Evolutionary conservation across 1,139 yeast genomes (phyloP), one percentile per base, ranked within the genome.

Genomic region (Suhomyces wounanorum): DNA sequence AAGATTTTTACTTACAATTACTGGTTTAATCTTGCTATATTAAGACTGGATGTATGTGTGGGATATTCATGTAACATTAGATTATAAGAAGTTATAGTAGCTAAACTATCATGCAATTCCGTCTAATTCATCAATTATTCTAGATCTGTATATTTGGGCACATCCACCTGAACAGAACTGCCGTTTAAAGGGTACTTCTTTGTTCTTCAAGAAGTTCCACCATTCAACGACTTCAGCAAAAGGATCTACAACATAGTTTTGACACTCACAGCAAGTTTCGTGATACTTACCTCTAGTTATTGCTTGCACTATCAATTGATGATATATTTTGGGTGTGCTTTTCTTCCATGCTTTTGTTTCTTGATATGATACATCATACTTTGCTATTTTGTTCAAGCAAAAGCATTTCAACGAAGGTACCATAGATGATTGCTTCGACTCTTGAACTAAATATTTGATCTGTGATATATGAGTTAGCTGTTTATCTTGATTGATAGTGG

Each of bases 181-280:
- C 30, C 79, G 61, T 53, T 75, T 70, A 14, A 79, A 65, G 0
- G 84, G 83, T 1, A 78, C 64, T 25, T 67, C 58, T 35, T 59
- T 64, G 44, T 75, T 70, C 23, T 69, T 72, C 48, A 72, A 68
- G 43, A 78, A 68, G 52, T 82, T 82, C 85, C 88, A 83, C 85
- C 86, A 83, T 58, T 84, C 88, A 45, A 78, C 59, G 1, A 77
- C 75, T 56, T 80, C 79, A 0, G 85, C 87, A 9, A 76, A 73
- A 1, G 84, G 80, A 44, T 77, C 75, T 8, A 81, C 72, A 33
- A 79, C 70, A 23, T 69, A 65, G 8, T 60, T 49, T 1, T 67
- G 61, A 58, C 89, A 84, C 23, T 69, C 68, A 2, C 83, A 80
- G 58, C 89, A 84, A 0, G 69, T 62, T 50, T 78, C 80, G n/a